Evolutionary conservation across 2,329 filamentous ascomycete species (phyloP), one percentile per base, ranked within the genome.

Genomic region (Verticillium alfalfae): DNA sequence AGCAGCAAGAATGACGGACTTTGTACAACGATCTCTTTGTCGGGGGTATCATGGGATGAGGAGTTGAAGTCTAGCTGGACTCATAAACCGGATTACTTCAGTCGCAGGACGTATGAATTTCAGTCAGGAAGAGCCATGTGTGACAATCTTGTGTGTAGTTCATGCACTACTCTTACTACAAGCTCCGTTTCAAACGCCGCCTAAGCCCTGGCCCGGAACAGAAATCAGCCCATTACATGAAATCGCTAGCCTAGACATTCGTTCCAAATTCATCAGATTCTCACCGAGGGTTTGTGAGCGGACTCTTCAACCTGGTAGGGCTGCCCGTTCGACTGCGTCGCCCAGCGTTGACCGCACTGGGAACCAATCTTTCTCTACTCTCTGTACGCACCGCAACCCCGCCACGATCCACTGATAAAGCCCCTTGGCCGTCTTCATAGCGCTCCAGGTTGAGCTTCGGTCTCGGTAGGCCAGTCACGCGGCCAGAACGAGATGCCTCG

Each of bases 331-430:
- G 78, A 72, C 84, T 86, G 71, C 84, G 78, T 72, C 85, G 74
- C 31, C 85, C 84, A 1, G 83, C 83, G 58, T 79, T 82, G 64
- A 85, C 72, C 76, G 83, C 80, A 9, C 78, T 83, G 15, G 85
- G 82, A 16, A 84, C 81, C 41, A 97, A 75, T 62, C 91, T 83
- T 71, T 98, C 95, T 60, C 92, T 82, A 71, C 92, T 96, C 71
- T 97, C 94, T 0, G 91, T 96, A 67, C 94, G 81, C 2, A 92
- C 85, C 60, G 91, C 88, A 65, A 97, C 73, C 1, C 93, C 93
- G 56, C 85, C 87, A 45, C 92, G 78, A 66, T 88, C 85, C 70
- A 88, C 80, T 5, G 81, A 80, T 60, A 78, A 81, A 16, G 69
- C 67, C 13, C 68, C 61, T 70, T 72, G 64, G 22, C 58, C 58